These are phyloP conservation scores for Drosera spatulata DNA, from an alignment of 179 eudicot species.

Conservation along the genomic window DNA sequence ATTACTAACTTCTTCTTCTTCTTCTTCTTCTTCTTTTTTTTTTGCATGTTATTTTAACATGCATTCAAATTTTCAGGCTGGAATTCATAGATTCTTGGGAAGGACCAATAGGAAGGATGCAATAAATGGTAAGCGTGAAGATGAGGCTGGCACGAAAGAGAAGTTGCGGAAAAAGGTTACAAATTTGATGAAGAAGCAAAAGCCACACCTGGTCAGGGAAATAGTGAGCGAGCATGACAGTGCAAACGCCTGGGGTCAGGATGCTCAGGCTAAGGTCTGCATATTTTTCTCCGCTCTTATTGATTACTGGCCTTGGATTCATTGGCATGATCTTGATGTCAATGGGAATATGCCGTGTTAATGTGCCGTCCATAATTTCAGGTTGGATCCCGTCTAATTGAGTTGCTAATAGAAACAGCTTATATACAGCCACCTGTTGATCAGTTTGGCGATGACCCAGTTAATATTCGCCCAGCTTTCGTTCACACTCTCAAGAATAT, in stretches of 20 bases:
- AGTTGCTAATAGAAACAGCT: conserved; percentile 72
- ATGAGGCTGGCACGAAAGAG: conserved; percentile 27
- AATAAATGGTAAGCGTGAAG: conserved; percentile 6
- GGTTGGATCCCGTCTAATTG: conserved; percentile 83
- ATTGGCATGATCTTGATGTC: not conserved
- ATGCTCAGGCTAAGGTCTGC: conserved; percentile 71
- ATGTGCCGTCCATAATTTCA: conserved; percentile 17
- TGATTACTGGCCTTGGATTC: conserved; percentile 1
- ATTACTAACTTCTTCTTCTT: too few relatives aligned
- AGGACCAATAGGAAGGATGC: conserved; percentile 25
- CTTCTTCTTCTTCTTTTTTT: too few relatives aligned
- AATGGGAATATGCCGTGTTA: not conserved
- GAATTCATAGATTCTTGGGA: conserved; percentile 60
- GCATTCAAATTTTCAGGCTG: conserved; percentile 30
- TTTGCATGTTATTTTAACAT: too few relatives aligned
- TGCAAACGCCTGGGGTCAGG: conserved; percentile 70
- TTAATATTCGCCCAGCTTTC: conserved; percentile 94
- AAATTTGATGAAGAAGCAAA: conserved; percentile 70
- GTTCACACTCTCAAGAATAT: conserved; percentile 44
- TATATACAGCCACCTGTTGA: conserved; percentile 69
- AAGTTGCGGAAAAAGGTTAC: conserved; percentile 49
- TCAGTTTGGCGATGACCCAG: conserved; percentile 52
- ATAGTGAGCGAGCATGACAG: conserved; percentile 54
- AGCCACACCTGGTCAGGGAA: conserved; percentile 38
- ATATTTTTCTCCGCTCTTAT: not conserved